phyloP scores from a whole-genome alignment of 768 basidiomycete genomes.

The Amanita muscaria region DNA sequence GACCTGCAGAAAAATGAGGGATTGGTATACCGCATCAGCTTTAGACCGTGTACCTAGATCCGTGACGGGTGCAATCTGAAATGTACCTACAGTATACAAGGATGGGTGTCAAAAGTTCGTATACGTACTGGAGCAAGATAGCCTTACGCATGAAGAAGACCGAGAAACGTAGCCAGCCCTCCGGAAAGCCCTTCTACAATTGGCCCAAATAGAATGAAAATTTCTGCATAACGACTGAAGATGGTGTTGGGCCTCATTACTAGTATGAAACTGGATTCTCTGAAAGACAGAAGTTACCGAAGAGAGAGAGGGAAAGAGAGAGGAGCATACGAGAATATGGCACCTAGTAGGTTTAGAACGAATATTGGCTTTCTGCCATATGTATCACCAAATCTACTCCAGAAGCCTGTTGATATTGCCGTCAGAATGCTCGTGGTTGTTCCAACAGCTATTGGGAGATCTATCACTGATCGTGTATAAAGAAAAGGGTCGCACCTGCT shows the following conservation, averaged over 20 bases:
- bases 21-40: background rate
- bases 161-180: conserved; percentile 54
- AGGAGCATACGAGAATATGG: conserved; percentile 59
- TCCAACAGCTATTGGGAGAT: conserved; percentile 41
- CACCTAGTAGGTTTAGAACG: conserved; percentile 55
- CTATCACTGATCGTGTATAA: background rate
- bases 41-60: conserved; percentile 29
- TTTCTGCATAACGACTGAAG: conserved; percentile 49
- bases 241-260: conserved; percentile 50
- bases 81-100: conserved; percentile 44
- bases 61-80: conserved; percentile 43
- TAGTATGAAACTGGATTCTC: conserved; percentile 74
- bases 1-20: conserved; percentile 23
- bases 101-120: background rate
- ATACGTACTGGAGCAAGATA: background rate
- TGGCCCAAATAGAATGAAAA: conserved; percentile 69
- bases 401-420: conserved; percentile 78
- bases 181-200: conserved; percentile 75
- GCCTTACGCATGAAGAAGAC: conserved; percentile 60
- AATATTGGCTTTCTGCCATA: conserved; percentile 73
- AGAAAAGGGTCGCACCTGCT: conserved; percentile 35
- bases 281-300: conserved; percentile 21
- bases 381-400: conserved; percentile 74
- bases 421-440: conserved; percentile 72
- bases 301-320: background rate